Evolutionary conservation across 176 grass and related monocot genomes (phyloP), one percentile per base, ranked within the genome.

Genomic region (Alopecurus myosuroides): DNA sequence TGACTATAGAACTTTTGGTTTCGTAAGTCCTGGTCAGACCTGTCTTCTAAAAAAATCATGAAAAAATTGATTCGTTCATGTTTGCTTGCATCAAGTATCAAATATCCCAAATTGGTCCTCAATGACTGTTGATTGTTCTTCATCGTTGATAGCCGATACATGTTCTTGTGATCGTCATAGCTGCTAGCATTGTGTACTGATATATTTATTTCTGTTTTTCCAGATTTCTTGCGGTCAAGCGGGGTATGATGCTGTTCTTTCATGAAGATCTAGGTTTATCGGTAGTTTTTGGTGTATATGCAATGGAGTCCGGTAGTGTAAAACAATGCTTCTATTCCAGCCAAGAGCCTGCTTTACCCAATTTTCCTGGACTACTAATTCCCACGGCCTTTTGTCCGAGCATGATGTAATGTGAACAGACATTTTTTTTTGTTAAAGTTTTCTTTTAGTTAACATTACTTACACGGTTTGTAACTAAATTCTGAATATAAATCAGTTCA

Each of bases 281-380:
- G 51, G 33, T 83, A 86, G 52, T 49, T 88, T 88, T 36, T 17
- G 58, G 45, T 81, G 74, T 48, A 81, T 69, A 80, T 46, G 14
- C 39, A 64, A 70, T 9, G 74, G 22, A 86, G 70, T 81, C 68
- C 1, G 66, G 56, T 39, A 50, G 67, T 55, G 66, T 15, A 79
- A 79, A 74, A 36, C 69, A 13, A 55, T 33, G 72, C 63, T 53
- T 74, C 42, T 49, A 42, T 19, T 49, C 42, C 70, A 74, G 25
- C 70, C 42, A 74, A 48, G 63, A 36, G 70, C 25, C 8, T 71
- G 73, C 15, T 11, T 70, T 33, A 31, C 61, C 13, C 40, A 29
- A 2, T 11, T 25, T 55, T 76, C 29, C 3, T 62, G 53, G 26
- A 36, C 44, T 81, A 12, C 30, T 60, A 50, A 33, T 56, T 31